Conservation (phyloP, 345 rosid species). For the Populus simonii region DNA sequence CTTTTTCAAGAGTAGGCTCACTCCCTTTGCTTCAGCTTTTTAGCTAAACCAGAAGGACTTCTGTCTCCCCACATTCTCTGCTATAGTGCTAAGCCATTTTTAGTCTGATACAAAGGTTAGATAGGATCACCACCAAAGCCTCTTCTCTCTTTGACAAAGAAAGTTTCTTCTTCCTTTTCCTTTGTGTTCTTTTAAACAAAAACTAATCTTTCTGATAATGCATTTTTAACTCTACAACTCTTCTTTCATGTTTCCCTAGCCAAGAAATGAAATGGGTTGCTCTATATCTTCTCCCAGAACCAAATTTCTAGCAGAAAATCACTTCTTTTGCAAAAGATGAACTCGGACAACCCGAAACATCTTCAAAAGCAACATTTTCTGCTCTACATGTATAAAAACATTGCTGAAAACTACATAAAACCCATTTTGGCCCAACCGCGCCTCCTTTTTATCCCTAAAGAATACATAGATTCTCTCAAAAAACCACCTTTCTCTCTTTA, state of each 20-base stretch:
- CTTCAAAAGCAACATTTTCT: conserved; percentile 18
- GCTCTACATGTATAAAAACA: background rate
- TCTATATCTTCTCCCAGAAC: conserved; percentile 4
- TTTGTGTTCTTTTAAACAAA: background rate
- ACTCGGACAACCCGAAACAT: conserved; percentile 13
- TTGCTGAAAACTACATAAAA: conserved; percentile 8
- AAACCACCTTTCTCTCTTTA: conserved; percentile 31
- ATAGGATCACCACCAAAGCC: background rate
- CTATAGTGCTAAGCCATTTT: background rate
- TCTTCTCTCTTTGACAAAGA: background rate
- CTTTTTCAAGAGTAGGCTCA: background rate
- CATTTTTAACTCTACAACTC: background rate
- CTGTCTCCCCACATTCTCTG: background rate
- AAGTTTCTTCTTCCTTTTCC: background rate
- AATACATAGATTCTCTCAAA: conserved; percentile 27
- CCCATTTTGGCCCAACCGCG: conserved; percentile 27
- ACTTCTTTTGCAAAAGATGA: conserved; percentile 16
- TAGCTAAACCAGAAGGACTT: background rate
- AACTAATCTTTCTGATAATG: background rate
- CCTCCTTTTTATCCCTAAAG: conserved; percentile 27
- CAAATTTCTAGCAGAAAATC: conserved; percentile 1
- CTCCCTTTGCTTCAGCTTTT: background rate
- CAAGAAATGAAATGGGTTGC: conserved; percentile 21
- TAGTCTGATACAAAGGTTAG: background rate
- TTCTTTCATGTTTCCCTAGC: background rate